Base-by-base conservation (phyloP, 495 filamentous ascomycete genomes). In the Cercophora scortea region DNA sequence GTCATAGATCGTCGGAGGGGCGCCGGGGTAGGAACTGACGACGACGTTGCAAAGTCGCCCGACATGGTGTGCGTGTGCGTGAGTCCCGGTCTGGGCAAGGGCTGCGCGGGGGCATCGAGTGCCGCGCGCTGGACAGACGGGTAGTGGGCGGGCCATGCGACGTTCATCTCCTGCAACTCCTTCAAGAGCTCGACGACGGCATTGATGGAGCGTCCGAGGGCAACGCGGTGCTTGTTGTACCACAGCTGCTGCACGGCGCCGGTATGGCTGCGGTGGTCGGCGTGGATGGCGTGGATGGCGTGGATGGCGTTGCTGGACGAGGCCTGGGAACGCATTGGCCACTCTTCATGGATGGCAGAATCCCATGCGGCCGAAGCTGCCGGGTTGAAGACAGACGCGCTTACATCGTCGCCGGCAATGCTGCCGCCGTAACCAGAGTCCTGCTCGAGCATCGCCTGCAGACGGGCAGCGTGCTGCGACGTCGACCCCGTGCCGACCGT, bases 371-470 rank as follows among this genome's bases (percentile, higher is more conserved):
- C 53, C 13, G 61, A 49, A 58, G 61, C 42, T 47, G 55, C 40
- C 6, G 59, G 45, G 32, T 38, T 38, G 40, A 62, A 68, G 52
- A 80, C 76, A 18, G 68, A 66, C 34, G 54, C 40, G 57, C 52
- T 54, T 45, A 54, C 52, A 48, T 74, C 67, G 51, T 72, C 67
- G 45, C 68, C 79, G 43, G 72, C 61, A 42, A 72, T 75, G 60
- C 89, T 95, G 12, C 86, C 86, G 44, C 89, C 91, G 62, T 97
- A 97, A 12, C 93, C 93, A 16, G 90, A 96, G 61, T 97, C 93
- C 45, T 84, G 73, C 51, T 95, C 88, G 33, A 95, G 83, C 73
- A 64, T 80, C 67, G 74, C 85, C 75, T 73, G 94, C 61, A 70
- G 80, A 73, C 54, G 82, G 70, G 74, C 64, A 8, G 77, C 78